phyloP scores from a whole-genome alignment of 2,329 filamentous ascomycete species.

The Drechmeria coniospora region DNA sequence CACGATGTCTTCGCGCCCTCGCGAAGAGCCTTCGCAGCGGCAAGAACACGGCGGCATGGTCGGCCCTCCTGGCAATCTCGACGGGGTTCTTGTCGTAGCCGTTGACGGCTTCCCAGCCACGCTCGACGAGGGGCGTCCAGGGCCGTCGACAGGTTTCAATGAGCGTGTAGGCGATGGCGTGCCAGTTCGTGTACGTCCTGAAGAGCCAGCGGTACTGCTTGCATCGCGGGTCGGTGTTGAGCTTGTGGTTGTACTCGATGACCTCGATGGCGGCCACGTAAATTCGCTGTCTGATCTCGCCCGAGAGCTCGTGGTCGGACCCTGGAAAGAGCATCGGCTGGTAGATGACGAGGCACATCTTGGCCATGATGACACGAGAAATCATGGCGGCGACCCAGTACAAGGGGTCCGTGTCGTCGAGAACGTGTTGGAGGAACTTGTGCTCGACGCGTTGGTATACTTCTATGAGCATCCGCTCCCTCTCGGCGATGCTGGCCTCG shows the following conservation, averaged over 20 bases:
- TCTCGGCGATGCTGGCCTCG: conserved; percentile 16
- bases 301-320: conserved; percentile 37
- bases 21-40: conserved; percentile 38
- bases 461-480: conserved; percentile 32
- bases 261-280: conserved; percentile 61
- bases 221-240: conserved; percentile 42
- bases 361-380: conserved; percentile 56
- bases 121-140: conserved; percentile 34
- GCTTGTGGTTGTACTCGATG: conserved; percentile 49
- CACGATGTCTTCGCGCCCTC: conserved; percentile 35
- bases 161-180: conserved; percentile 32
- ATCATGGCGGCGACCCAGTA: conserved; percentile 57
- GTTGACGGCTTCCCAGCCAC: conserved; percentile 31
- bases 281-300: conserved; percentile 50
- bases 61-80: conserved; percentile 28
- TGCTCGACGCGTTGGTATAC: conserved; percentile 38
- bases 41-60: conserved; percentile 34
- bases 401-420: conserved; percentile 33
- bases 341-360: conserved; percentile 64
- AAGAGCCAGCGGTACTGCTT: conserved; percentile 34
- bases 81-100: conserved; percentile 22
- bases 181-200: conserved; percentile 35
- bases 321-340: conserved; percentile 53
- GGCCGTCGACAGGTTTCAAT: conserved; percentile 29
- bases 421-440: conserved; percentile 36